phyloP scores from a whole-genome alignment of 495 filamentous ascomycete genomes.

The Penicillium canariense region DNA sequence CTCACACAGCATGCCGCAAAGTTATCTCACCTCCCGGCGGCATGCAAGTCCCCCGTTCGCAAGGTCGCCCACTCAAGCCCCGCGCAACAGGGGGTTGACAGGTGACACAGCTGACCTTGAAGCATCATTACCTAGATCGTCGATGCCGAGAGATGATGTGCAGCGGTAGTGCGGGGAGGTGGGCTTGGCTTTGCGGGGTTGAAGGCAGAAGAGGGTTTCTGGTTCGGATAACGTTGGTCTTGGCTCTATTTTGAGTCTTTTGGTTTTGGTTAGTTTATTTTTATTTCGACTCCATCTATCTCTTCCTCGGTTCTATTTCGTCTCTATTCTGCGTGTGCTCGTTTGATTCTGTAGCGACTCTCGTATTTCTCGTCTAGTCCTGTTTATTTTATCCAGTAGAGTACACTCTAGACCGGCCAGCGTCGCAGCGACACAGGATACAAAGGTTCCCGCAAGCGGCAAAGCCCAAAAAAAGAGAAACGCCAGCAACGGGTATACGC shows the following conservation, averaged over 20 bases:
- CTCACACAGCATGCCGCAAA: constrained; percentile 1
- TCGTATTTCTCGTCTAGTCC: neutral
- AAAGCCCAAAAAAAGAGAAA: constrained; percentile 8
- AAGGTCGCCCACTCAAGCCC: too few species aligned
- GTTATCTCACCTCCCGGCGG: constrained; percentile 13
- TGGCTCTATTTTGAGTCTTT: neutral
- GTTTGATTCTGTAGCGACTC: neutral
- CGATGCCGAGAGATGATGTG: constrained; percentile 16
- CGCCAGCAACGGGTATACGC: constrained; percentile 36
- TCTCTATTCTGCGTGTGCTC: too few species aligned
- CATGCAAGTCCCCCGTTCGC: too few species aligned
- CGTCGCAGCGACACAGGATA: neutral
- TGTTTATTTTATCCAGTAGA: neutral
- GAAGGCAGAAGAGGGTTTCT: neutral
- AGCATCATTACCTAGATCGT: constrained; percentile 20
- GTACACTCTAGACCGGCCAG: neutral
- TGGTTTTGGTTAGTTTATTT: neutral
- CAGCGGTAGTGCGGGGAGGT: constrained; percentile 12
- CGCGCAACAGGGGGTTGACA: too few species aligned
- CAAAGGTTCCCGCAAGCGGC: too few species aligned
- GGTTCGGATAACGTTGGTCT: neutral
- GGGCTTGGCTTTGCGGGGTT: constrained; percentile 21
- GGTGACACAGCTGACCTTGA: constrained; percentile 16
- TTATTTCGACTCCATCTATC: neutral
- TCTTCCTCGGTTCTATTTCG: neutral